Percentiles rank a stretch among this genome's conserved stretches.
Conservation (phyloP, 805 yeast species). For the Yamadazyma ubonensis region DNA sequence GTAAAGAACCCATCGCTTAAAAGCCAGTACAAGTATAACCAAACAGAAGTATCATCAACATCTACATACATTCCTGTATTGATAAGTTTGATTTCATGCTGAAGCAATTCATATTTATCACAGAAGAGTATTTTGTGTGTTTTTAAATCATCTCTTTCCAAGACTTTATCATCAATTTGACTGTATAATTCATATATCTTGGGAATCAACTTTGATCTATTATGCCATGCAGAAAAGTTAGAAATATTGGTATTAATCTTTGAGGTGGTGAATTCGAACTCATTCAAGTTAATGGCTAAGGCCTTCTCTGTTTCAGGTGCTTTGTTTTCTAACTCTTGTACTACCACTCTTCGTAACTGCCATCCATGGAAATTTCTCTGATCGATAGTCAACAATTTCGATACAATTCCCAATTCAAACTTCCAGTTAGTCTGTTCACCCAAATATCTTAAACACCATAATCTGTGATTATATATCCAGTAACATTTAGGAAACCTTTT, state of each 20-base stretch:
- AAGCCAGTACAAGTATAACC: constrained; percentile 89
- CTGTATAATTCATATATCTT: constrained; percentile 35
- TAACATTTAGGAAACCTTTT: constrained; percentile 81
- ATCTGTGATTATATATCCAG: constrained; percentile 95
- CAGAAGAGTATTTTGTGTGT: constrained; percentile 23
- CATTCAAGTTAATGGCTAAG: constrained; percentile 42
- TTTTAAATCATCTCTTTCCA: constrained; percentile 3
- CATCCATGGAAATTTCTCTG: constrained; percentile 92
- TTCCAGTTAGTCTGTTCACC: constrained; percentile 62
- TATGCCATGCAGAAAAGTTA: constrained; percentile 96
- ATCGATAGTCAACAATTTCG: constrained; percentile 66
- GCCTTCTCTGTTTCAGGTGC: constrained; percentile 4
- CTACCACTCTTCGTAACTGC: constrained; percentile 83
- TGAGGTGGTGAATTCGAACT: constrained; percentile 72
- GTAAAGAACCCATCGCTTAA: constrained; percentile 44
- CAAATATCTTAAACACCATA: constrained; percentile 63
- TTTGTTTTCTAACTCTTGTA: constrained; percentile 35
- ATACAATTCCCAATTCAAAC: constrained; percentile 68
- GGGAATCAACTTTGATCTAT: constrained; percentile 69
- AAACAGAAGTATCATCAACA: constrained; percentile 89
- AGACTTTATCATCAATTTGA: neutral
- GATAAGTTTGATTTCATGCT: constrained; percentile 62
- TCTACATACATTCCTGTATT: constrained; percentile 89
- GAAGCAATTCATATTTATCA: constrained; percentile 37
- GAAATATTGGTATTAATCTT: constrained; percentile 83